Conservation (phyloP, 1,284 basidiomycete genomes). For the Ustanciosporium gigantosporum region DNA sequence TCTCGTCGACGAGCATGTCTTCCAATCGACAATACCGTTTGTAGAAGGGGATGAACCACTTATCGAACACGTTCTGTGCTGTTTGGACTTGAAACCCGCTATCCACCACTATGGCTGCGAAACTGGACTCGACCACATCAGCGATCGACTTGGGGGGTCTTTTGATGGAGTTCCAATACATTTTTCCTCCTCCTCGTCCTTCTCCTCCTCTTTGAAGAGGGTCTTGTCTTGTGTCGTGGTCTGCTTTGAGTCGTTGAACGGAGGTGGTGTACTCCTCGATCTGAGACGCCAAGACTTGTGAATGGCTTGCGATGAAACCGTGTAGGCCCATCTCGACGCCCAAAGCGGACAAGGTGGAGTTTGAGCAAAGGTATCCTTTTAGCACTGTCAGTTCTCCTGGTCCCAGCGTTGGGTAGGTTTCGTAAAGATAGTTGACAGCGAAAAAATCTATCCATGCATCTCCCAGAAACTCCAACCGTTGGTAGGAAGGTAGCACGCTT, state of each 20-base stretch:
- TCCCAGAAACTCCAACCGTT: slow-evolving; percentile 50
- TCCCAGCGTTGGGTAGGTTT: slow-evolving; percentile 2
- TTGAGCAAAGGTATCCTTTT: slow-evolving; percentile 22
- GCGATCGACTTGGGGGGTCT: slow-evolving; percentile 36
- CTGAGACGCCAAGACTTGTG: background rate
- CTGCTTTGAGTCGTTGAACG: background rate
- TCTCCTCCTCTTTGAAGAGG: background rate
- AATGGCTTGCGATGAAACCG: slow-evolving; percentile 12
- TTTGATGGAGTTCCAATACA: slow-evolving; percentile 13
- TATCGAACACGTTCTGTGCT: slow-evolving; percentile 8
- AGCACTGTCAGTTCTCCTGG: slow-evolving; percentile 35
- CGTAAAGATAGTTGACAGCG: slow-evolving; percentile 15
- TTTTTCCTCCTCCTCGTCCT: background rate
- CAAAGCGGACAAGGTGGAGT: slow-evolving; percentile 21
- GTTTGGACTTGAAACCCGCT: slow-evolving; percentile 14
- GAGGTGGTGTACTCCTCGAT: slow-evolving; percentile 1
- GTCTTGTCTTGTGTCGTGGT: no score
- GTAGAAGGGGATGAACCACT: slow-evolving; percentile 25
- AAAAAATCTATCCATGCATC: slow-evolving; percentile 44
- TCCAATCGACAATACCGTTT: slow-evolving; percentile 10
- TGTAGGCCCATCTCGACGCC: slow-evolving; percentile 11
- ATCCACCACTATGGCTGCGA: slow-evolving; percentile 45
- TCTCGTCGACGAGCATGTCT: slow-evolving; percentile 2
- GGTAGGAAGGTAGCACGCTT: slow-evolving; percentile 31
- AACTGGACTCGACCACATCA: slow-evolving; percentile 36